These are phyloP conservation scores for Penicillium verhagenii DNA, from an alignment of 495 filamentous ascomycete species.

Conservation along the genomic window DNA sequence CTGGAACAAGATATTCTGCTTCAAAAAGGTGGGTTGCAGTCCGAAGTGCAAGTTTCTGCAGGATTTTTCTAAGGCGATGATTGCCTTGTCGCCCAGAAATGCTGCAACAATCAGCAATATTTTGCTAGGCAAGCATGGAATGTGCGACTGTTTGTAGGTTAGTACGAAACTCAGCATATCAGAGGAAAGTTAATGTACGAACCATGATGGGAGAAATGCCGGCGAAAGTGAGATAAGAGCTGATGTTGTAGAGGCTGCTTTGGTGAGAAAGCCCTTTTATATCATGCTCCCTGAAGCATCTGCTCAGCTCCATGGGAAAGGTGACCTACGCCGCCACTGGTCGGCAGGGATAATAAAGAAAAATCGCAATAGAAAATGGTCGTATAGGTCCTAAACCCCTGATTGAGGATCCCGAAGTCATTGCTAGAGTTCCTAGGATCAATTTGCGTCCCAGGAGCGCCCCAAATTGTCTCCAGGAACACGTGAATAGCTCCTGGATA, in stretches of 20 bases:
- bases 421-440: not conserved
- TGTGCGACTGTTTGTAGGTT: not conserved
- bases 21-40: slow-evolving; percentile 2
- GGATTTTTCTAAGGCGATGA: not conserved
- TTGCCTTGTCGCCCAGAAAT: not conserved
- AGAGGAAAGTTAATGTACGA: slow-evolving; percentile 1
- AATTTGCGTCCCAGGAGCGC: not conserved
- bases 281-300: not conserved
- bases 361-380: not conserved
- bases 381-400: not conserved
- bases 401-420: not conserved
- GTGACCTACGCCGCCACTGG: not conserved
- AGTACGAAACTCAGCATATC: not conserved
- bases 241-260: not conserved
- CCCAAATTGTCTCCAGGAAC: not conserved
- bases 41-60: not conserved
- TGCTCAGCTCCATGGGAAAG: not conserved
- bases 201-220: not conserved
- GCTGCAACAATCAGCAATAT: not conserved
- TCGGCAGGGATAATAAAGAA: not conserved
- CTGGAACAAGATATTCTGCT: slow-evolving; percentile 10
- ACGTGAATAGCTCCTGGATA: not conserved
- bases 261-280: not conserved
- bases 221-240: not conserved
- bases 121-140: not conserved